Evolutionary conservation across 2,329 filamentous ascomycete genomes (phyloP).

Genomic region (Claviceps paspali): DNA sequence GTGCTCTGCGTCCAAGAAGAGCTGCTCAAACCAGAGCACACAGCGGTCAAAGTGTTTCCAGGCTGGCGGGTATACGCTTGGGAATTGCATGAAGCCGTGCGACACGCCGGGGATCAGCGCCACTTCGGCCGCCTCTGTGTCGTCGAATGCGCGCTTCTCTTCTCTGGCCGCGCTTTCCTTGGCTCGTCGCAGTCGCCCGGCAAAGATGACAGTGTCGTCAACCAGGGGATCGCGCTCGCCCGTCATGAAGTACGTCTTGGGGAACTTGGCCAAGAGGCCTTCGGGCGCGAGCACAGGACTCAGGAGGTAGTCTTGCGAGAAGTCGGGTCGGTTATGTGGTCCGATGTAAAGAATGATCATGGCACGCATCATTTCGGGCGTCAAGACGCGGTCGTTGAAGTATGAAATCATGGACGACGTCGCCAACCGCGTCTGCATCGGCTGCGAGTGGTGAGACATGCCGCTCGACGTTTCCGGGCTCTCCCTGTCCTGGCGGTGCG

Average conservation of each 20-base stretch:
- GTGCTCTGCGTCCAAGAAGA: conserved; percentile 44
- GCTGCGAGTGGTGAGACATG: conserved; percentile 37
- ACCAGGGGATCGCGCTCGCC: conserved; percentile 91
- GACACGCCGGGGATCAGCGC: conserved; percentile 75
- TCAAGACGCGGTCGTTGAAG: conserved; percentile 88
- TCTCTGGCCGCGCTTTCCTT: conserved; percentile 36
- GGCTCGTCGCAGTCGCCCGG: conserved; percentile 70
- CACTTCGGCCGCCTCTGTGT: conserved; percentile 45
- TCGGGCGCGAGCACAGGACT: conserved; percentile 85
- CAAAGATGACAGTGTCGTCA: conserved; percentile 94
- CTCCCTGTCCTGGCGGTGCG: conserved; percentile 7
- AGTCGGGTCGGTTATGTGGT: conserved; percentile 83
- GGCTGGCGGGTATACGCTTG: conserved; percentile 71
- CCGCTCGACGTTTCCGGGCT: conserved; percentile 10
- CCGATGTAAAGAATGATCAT: conserved; percentile 99
- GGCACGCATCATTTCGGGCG: conserved; percentile 95
- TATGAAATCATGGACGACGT: conserved; percentile 97
- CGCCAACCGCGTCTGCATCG: conserved; percentile 70
- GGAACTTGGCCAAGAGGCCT: conserved; percentile 66
- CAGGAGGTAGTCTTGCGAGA: conserved; percentile 77
- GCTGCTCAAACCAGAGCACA: conserved; percentile 65
- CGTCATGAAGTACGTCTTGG: conserved; percentile 86
- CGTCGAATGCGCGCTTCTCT: conserved; percentile 17
- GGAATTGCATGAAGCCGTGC: conserved; percentile 91
- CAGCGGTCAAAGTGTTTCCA: conserved; percentile 77